These are phyloP conservation scores for Gastroboletus turbinatus DNA, from an alignment of 1,284 basidiomycete genomes.

Conservation along the genomic window DNA sequence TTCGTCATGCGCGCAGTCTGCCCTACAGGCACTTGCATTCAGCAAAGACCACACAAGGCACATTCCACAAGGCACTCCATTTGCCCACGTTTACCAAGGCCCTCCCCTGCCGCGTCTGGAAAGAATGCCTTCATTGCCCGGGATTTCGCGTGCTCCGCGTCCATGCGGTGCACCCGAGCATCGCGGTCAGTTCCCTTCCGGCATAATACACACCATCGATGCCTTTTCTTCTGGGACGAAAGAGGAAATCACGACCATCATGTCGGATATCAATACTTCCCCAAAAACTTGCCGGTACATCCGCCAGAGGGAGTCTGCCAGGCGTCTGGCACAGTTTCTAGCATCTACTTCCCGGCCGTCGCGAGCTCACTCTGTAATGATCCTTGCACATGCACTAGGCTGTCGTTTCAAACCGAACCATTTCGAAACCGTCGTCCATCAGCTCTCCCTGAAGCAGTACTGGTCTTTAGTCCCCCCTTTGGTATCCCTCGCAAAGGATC, in stretches of 20 bases:
- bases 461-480: conserved; percentile 54
- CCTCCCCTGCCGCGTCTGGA: neutral
- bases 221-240: conserved; percentile 20
- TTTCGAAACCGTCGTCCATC: conserved; percentile 57
- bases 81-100: neutral
- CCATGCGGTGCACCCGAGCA: neutral
- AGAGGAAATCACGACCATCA: conserved; percentile 26
- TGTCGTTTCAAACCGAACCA: conserved; percentile 48
- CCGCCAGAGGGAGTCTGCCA: conserved; percentile 40
- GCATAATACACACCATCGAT: conserved; percentile 28
- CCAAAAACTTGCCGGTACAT: conserved; percentile 34
- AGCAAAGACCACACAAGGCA: conserved; percentile 5
- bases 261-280: conserved; percentile 23
- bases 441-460: conserved; percentile 42
- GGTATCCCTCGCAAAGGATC: conserved; percentile 45
- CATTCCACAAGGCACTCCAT: conserved; percentile 6
- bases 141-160: neutral
- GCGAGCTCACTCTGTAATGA: conserved; percentile 45
- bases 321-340: conserved; percentile 45
- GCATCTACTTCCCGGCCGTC: conserved; percentile 41
- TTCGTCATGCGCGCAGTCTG: conserved; percentile 25
- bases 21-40: conserved; percentile 22
- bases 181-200: conserved; percentile 25
- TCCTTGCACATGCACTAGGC: conserved; percentile 49
- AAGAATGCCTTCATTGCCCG: neutral